Evolutionary conservation across 1,284 basidiomycete genomes (phyloP).

Genomic region (Leccinum ponderosum): DNA sequence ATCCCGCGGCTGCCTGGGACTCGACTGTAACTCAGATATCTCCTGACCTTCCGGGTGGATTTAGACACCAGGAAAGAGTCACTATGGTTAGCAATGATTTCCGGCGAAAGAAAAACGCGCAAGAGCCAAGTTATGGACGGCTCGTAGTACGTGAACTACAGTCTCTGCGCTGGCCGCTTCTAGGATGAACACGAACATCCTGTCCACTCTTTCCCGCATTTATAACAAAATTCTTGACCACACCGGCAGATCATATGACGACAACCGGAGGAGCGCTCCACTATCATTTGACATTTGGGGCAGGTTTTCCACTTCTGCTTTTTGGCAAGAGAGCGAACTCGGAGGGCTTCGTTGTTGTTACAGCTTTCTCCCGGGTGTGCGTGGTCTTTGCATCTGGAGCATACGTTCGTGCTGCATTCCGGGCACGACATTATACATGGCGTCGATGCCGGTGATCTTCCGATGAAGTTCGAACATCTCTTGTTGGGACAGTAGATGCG

Average conservation of each 20-base stretch:
- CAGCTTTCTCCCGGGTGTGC: conserved; percentile 17
- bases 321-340: conserved; percentile 36
- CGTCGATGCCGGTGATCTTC: conserved; percentile 22
- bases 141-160: not conserved
- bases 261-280: conserved; percentile 43
- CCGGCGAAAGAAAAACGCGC: not conserved
- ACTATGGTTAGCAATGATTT: too few relatives aligned
- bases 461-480: conserved; percentile 42
- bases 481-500: conserved; percentile 45
- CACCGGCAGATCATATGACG: conserved; percentile 44
- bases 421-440: conserved; percentile 15
- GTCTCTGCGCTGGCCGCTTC: not conserved
- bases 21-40: not conserved
- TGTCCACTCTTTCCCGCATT: conserved; percentile 38
- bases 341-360: conserved; percentile 23
- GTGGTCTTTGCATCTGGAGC: conserved; percentile 34
- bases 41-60: not conserved
- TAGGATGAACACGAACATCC: conserved; percentile 18
- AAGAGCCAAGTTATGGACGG: not conserved
- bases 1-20: not conserved
- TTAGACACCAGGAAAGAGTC: not conserved
- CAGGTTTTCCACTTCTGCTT: conserved; percentile 42
- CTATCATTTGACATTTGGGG: conserved; percentile 40
- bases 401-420: conserved; percentile 33
- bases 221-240: conserved; percentile 42